Evolutionary conservation across 1,284 basidiomycete genomes (phyloP).

Genomic region (Mycosarcoma mackinlayi): DNA sequence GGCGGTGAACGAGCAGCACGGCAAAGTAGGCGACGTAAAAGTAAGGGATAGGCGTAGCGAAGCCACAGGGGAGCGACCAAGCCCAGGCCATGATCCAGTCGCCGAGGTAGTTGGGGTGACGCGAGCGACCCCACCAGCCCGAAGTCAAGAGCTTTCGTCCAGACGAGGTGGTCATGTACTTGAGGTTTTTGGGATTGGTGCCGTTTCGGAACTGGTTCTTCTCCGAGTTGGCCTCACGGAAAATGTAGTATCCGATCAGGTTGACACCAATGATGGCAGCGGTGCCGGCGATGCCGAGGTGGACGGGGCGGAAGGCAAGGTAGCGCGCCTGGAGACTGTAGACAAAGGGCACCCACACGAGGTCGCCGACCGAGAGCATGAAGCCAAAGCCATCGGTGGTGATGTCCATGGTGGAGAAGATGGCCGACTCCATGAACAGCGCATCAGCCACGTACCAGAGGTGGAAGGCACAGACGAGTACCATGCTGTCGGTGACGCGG

Average conservation of each 20-base stretch:
- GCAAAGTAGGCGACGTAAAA: constrained; percentile 90
- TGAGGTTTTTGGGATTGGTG: constrained; percentile 89
- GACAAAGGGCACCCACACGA: constrained; percentile 93
- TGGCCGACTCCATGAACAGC: constrained; percentile 71
- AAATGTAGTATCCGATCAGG: constrained; percentile 87
- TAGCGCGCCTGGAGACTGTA: constrained; percentile 95
- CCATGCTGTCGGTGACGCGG: constrained; percentile 87
- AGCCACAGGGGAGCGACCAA: constrained; percentile 94
- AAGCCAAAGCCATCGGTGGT: constrained; percentile 98
- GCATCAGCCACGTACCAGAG: constrained; percentile 85
- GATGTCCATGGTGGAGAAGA: constrained; percentile 97
- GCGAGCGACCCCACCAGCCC: constrained; percentile 96
- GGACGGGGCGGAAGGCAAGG: constrained; percentile 85
- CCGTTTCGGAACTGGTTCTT: constrained; percentile 97
- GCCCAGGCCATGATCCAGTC: constrained; percentile 89
- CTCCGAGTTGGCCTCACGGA: constrained; percentile 87
- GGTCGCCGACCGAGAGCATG: constrained; percentile 95
- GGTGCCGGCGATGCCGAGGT: constrained; percentile 78
- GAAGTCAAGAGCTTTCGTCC: constrained; percentile 91
- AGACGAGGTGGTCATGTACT: constrained; percentile 83
- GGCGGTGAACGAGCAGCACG: constrained; percentile 89
- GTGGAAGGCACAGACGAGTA: constrained; percentile 88
- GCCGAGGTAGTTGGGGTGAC: constrained; percentile 81
- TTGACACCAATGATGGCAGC: constrained; percentile 78
- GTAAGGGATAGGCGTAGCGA: constrained; percentile 91